Evolutionary conservation across 768 basidiomycete species (phyloP), one percentile per base, ranked within the genome.

Genomic region (Pulveroboletus ravenelii): DNA sequence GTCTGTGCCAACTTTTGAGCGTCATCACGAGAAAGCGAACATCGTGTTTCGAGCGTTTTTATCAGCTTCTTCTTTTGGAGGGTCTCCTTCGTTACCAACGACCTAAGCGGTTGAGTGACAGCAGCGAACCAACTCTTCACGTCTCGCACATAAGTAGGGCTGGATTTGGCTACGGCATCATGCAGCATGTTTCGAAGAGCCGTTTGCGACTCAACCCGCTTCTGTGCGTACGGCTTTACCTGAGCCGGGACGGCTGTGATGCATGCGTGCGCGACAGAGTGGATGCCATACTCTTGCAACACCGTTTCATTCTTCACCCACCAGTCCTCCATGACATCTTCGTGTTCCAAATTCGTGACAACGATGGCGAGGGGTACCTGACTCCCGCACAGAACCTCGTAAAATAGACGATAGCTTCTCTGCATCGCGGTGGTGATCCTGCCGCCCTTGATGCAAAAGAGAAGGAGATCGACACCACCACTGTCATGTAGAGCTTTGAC

Each of bases 381-480:
- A 27, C 38, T 34, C 3, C 5, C 53, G 20, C 58, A 55, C 18
- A 59, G 10, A 23, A 23, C 20, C 20, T 58, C 56, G 25, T 27
- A 27, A 27, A 6, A 27, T 6, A 27, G 25, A 27, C 25, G 25
- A 27, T 27, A 27, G 25, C 18, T 55, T 15, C 47, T 39, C 20
- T 58, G 57, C 32, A 34, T 18, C 1, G 53, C 25, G 5, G 15
- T 2, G 0, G 58, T 59, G 32, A 59, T n/a, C 6, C 58, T 37
- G 1, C 41, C 42, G 1, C 18, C 42, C 14, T 44, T 32, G 25
- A 59, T 18, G 35, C 58, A 59, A 41, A 59, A 59, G 20, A 23
- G 20, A 1, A 59, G 49, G 25, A 59, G 52, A 17, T 59, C 49
- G 32, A 59, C 34, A 10, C 57, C 58, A 15, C 58, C 57, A 0